Percentiles rank a stretch among this genome's conserved stretches.
Evolutionary conservation across 2,329 filamentous ascomycete genomes (phyloP).

Genomic region (Exophiala sp.): DNA sequence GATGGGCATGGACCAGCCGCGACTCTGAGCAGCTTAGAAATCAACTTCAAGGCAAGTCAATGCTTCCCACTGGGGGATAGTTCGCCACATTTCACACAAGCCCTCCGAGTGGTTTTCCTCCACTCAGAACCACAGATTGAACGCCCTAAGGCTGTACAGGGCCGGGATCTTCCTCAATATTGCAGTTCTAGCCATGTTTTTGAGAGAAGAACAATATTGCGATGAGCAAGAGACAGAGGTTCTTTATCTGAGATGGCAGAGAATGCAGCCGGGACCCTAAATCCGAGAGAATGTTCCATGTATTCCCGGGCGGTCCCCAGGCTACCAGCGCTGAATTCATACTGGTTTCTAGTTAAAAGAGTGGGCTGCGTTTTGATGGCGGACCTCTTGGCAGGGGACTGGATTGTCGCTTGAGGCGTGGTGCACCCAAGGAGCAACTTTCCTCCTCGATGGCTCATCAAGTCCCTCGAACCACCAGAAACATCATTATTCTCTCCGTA

Average conservation of each 20-base stretch:
- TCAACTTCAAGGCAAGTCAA: conserved; percentile 11
- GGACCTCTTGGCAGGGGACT: background rate
- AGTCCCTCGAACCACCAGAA: background rate
- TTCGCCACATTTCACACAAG: conserved; percentile 12
- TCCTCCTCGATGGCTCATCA: background rate
- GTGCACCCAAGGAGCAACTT: background rate
- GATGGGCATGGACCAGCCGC: conserved; percentile 23
- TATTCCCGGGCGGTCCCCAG: background rate
- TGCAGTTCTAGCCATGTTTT: background rate
- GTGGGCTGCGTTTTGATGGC: background rate
- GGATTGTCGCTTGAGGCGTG: background rate
- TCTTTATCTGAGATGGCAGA: background rate
- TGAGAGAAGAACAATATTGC: too few species aligned
- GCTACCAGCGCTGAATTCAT: background rate
- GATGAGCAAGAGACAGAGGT: too few species aligned
- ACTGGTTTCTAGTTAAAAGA: background rate
- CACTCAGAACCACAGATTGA: conserved; percentile 2
- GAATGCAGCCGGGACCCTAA: background rate
- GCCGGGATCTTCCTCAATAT: background rate
- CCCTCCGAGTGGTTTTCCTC: conserved; percentile 16
- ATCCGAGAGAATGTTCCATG: background rate
- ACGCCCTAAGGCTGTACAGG: background rate
- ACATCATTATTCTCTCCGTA: too few species aligned
- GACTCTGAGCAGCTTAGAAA: conserved; percentile 23
- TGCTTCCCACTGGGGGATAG: background rate